Evolutionary conservation across 2,329 filamentous ascomycete species (phyloP).

Genomic region (Penicillium decumbens): DNA sequence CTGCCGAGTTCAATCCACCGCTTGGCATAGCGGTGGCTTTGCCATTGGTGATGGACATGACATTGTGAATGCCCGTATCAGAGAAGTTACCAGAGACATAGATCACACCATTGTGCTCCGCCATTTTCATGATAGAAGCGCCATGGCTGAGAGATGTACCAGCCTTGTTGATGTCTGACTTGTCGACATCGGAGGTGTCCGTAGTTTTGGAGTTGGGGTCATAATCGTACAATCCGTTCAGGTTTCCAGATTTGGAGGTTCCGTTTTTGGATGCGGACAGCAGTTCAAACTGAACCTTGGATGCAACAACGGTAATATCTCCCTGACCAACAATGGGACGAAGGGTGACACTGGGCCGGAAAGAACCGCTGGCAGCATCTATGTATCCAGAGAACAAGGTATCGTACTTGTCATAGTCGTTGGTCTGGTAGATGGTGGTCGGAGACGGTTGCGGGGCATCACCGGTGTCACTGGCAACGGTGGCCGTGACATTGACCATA

Average conservation of each 20-base stretch:
- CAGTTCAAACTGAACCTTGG: slow-evolving; percentile 70
- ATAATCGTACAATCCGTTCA: slow-evolving; percentile 90
- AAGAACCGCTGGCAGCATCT: slow-evolving; percentile 66
- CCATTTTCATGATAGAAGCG: slow-evolving; percentile 68
- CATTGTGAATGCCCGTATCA: slow-evolving; percentile 62
- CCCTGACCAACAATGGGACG: slow-evolving; percentile 59
- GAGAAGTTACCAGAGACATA: slow-evolving; percentile 86
- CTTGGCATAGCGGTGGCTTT: slow-evolving; percentile 59
- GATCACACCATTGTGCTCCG: slow-evolving; percentile 58
- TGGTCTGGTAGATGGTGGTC: slow-evolving; percentile 75
- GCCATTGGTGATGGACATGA: slow-evolving; percentile 67
- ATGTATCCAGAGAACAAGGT: slow-evolving; percentile 82
- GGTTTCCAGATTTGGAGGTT: slow-evolving; percentile 49
- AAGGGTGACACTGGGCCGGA: slow-evolving; percentile 76
- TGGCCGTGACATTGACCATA: slow-evolving; percentile 73
- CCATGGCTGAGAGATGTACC: slow-evolving; percentile 63
- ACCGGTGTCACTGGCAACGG: slow-evolving; percentile 53
- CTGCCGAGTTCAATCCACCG: slow-evolving; percentile 73
- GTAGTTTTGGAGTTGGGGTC: slow-evolving; percentile 56
- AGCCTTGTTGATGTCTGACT: slow-evolving; percentile 71
- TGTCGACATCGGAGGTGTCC: slow-evolving; percentile 60
- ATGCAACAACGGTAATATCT: slow-evolving; percentile 77
- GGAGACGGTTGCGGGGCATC: slow-evolving; percentile 49
- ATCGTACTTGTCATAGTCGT: slow-evolving; percentile 95
- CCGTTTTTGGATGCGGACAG: slow-evolving; percentile 17